These are phyloP conservation scores for Lactarius akahatsu DNA, from an alignment of 768 basidiomycete species.

Conservation along the genomic window DNA sequence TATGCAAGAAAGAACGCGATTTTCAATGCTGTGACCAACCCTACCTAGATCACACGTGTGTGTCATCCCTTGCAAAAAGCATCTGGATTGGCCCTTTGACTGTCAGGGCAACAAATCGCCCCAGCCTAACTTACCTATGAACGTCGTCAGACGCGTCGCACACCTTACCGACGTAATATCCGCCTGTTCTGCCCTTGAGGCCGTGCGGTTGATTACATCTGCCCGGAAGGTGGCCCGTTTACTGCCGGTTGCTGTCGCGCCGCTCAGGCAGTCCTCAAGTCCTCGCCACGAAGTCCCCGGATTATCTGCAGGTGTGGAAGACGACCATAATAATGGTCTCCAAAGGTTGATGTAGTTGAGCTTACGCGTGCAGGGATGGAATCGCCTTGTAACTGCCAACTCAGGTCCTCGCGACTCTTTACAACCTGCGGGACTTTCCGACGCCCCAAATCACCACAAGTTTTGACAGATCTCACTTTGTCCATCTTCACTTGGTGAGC, in stretches of 20 bases:
- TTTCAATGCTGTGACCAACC: background rate
- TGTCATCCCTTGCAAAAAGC: background rate
- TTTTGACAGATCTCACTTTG: background rate
- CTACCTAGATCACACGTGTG: background rate
- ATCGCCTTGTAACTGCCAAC: background rate
- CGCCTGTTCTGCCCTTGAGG: background rate
- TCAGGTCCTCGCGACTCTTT: background rate
- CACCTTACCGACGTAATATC: constrained; percentile 10
- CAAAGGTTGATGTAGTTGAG: too few relatives aligned
- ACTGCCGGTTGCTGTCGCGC: background rate
- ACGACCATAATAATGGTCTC: background rate
- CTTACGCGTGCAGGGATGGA: background rate
- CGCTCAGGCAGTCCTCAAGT: background rate
- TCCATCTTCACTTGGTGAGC: background rate
- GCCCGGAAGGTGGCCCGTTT: background rate
- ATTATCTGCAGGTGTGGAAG: background rate
- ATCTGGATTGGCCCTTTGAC: background rate
- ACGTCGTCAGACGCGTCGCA: background rate
- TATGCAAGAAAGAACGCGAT: constrained; percentile 14
- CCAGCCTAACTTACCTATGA: background rate
- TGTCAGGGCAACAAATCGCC: constrained; percentile 12
- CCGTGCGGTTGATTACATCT: background rate
- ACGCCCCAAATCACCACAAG: background rate
- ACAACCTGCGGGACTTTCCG: background rate
- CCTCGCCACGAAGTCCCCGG: background rate